Percentiles rank a stretch among this genome's conserved stretches.
Conservation (phyloP, 202 grass and related monocot genomes). For the Eragrostis tef region DNA sequence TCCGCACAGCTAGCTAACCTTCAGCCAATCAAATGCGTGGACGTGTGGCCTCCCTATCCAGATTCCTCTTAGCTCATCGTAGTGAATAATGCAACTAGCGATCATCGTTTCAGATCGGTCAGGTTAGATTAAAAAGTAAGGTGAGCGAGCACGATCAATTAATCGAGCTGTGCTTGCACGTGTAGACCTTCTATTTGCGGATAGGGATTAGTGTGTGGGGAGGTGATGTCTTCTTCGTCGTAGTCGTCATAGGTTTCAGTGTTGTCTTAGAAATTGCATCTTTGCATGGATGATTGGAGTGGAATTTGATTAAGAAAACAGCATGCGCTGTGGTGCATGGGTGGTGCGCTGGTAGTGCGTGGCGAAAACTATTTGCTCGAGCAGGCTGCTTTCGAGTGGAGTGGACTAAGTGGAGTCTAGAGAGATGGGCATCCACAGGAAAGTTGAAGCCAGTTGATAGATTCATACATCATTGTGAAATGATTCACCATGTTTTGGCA, state of each 20-base stretch:
- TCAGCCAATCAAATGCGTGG: conserved; percentile 5
- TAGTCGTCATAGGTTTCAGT: conserved; percentile 17
- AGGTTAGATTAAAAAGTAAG: neutral
- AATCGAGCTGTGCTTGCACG: neutral
- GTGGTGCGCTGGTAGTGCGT: conserved; percentile 32
- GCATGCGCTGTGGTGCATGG: neutral
- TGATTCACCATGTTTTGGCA: neutral
- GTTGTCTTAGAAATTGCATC: neutral
- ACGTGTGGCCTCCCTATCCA: conserved; percentile 28
- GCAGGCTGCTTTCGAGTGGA: neutral
- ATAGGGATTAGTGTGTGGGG: neutral
- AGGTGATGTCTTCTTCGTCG: neutral
- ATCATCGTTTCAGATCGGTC: neutral
- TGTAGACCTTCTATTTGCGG: conserved; percentile 5
- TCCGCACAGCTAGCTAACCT: neutral
- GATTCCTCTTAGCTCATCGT: neutral
- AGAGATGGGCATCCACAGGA: neutral
- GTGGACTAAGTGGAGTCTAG: conserved; percentile 19
- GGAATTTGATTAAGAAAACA: neutral
- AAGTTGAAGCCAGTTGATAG: neutral
- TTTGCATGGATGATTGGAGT: neutral
- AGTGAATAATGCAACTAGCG: no score
- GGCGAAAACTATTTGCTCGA: neutral
- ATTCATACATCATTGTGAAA: neutral
- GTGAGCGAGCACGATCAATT: neutral